These are phyloP conservation scores for Paramecium sonneborni DNA, from an alignment of 73 alveolate genomes.

Conservation along the genomic window DNA sequence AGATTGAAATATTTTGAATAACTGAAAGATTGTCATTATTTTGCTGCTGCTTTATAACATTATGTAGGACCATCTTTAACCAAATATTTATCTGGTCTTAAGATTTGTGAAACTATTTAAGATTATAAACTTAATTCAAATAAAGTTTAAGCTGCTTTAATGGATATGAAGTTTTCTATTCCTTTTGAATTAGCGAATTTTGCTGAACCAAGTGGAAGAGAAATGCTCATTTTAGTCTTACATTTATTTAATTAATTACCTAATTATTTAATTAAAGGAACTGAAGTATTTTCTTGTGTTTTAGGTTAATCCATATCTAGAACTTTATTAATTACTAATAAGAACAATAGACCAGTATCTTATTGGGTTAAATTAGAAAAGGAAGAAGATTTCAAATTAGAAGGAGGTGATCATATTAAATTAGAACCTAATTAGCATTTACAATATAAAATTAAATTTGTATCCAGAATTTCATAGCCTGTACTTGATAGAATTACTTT, in stretches of 20 bases:
- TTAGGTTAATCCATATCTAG: conserved; percentile 91
- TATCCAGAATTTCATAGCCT: conserved; percentile 86
- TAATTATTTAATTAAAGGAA: conserved; percentile 94
- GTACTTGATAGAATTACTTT: conserved; percentile 92
- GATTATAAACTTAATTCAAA: conserved; percentile 79
- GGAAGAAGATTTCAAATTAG: conserved; percentile 86
- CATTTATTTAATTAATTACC: conserved; percentile 93
- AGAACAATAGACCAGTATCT: conserved; percentile 90
- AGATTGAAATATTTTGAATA: conserved; percentile 81
- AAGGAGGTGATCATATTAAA: conserved; percentile 80
- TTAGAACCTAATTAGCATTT: conserved; percentile 87
- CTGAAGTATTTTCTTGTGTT: conserved; percentile 91
- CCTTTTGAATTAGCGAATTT: conserved; percentile 79
- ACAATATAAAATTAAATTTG: conserved; percentile 92
- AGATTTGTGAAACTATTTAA: conserved; percentile 76
- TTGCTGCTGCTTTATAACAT: conserved; percentile 77
- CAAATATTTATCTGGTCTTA: conserved; percentile 72
- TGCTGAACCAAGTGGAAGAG: conserved; percentile 97
- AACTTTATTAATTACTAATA: conserved; percentile 87
- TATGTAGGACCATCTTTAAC: conserved; percentile 75
- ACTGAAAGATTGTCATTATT: conserved; percentile 82
- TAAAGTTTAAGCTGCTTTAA: conserved; percentile 79
- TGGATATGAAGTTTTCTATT: conserved; percentile 84
- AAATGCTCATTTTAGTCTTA: conserved; percentile 85
- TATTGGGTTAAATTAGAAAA: conserved; percentile 97